phyloP scores from a whole-genome alignment of 805 yeast genomes.

The Ogataea glucozyma region DNA sequence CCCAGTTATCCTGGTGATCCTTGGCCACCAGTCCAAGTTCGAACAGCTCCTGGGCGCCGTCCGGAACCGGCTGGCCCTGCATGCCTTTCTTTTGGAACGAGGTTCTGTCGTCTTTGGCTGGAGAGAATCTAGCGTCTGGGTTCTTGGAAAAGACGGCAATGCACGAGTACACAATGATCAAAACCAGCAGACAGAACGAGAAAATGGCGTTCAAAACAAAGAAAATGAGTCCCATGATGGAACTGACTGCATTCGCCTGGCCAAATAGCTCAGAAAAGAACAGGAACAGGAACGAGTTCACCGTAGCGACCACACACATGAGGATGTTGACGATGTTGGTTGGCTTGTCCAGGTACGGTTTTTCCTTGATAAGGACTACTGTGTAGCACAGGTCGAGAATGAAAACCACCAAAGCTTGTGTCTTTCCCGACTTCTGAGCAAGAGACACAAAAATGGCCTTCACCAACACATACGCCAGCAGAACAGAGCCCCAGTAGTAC shows the following conservation, averaged over 20 bases:
- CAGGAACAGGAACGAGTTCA: constrained; percentile 81
- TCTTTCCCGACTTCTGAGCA: constrained; percentile 78
- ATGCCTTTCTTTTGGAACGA: constrained; percentile 62
- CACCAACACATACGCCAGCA: constrained; percentile 58
- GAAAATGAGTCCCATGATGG: constrained; percentile 91
- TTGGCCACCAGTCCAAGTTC: constrained; percentile 84
- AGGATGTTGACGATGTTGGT: constrained; percentile 76
- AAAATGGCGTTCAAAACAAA: constrained; percentile 89
- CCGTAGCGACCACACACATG: constrained; percentile 67
- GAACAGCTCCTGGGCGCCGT: constrained; percentile 51
- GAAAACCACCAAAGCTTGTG: constrained; percentile 77
- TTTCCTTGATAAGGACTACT: constrained; percentile 56
- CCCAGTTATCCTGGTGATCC: constrained; percentile 78
- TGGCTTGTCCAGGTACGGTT: constrained; percentile 80
- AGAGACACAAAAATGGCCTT: constrained; percentile 76
- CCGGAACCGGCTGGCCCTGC: constrained; percentile 25
- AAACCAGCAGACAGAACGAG: constrained; percentile 67
- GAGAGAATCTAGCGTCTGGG: constrained; percentile 86
- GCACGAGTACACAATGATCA: constrained; percentile 66
- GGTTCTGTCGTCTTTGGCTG: constrained; percentile 89
- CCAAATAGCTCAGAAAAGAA: constrained; percentile 84
- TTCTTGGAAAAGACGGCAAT: constrained; percentile 71
- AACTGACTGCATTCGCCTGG: constrained; percentile 74
- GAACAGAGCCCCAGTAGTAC: constrained; percentile 80
- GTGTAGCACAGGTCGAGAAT: constrained; percentile 73